Base-by-base conservation (phyloP, 352 stramenopile species). In the Aphanomyces stellatus region DNA sequence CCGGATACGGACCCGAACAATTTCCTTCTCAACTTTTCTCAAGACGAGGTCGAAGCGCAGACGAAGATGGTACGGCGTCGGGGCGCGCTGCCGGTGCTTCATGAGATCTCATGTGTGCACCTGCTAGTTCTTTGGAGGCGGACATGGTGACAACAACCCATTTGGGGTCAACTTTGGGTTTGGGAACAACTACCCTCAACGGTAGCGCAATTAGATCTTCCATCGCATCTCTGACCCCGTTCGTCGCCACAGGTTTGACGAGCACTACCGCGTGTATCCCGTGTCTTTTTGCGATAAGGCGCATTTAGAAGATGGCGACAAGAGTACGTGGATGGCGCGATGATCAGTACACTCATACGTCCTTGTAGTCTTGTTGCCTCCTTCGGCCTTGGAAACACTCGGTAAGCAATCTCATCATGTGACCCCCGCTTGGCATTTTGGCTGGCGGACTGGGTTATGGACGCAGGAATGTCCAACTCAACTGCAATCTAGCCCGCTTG, bases 371-470 rank as follows among this genome's bases (percentile, higher is more conserved):
- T 73, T 99, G 28, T 73, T 99, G 46, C 97, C 97, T 2, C 92
- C 93, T 34, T 99, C 96, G n/a, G 96, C 97, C 19, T 93, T 99
- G 59, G 96, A 99, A 69, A 96, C 92, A 49, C 79, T 99, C 19
- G 96, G 86, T 94, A 69, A 11, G 76, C 72, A 46, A n/a, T 46
- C 53, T 43, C 25, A 37, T 10, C 4, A 60, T 37, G 27, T n/a
- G 24, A 34, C 19, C 13, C 1, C 80, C 22, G 73, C 74, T 64
- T 55, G 69, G 24, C 59, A 70, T 35, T 35, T 65, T n/a, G n/a
- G n/a, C n/a, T n/a, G n/a, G n/a, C n/a, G n/a, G n/a, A n/a, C n/a
- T n/a, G n/a, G n/a, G n/a, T n/a, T n/a, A n/a, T n/a, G n/a, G n/a
- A n/a, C n/a, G n/a, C n/a, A n/a, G n/a, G n/a, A n/a, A n/a, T n/a